Percentiles rank a stretch among this genome's conserved stretches.
Conservation (phyloP, 192 early-diverging fungal genomes). For the Mortierella claussenii region DNA sequence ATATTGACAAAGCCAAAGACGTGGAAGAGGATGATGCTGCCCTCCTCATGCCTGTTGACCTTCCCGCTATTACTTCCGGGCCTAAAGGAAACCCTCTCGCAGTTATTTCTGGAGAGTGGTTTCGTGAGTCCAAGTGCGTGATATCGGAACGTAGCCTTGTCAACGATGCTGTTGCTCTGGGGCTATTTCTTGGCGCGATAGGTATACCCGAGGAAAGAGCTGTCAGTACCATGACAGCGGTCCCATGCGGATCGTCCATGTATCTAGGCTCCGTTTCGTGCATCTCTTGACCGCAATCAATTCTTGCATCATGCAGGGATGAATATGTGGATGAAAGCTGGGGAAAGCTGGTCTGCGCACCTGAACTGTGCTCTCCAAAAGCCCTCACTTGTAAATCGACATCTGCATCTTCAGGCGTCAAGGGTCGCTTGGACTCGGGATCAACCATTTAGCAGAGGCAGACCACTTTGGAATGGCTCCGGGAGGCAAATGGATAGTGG, state of each 20-base stretch:
- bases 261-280: not conserved
- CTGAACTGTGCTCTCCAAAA: not conserved
- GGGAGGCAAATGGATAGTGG: not conserved
- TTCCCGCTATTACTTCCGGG: too few relatives aligned
- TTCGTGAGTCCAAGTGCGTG: too few relatives aligned
- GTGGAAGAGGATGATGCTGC: not conserved
- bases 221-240: constrained; percentile 41
- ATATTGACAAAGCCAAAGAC: not conserved
- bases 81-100: too few relatives aligned
- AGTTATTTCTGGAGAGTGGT: too few relatives aligned
- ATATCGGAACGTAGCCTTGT: too few relatives aligned
- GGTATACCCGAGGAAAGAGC: constrained; percentile 24
- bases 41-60: too few relatives aligned
- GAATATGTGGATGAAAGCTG: not conserved
- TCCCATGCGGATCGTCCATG: constrained; percentile 24
- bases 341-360: not conserved
- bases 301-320: not conserved
- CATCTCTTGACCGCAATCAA: too few relatives aligned
- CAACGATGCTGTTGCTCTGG: not conserved
- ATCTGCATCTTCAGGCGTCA: constrained; percentile 18
- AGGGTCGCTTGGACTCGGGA: constrained; percentile 7
- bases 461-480: not conserved
- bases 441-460: constrained; percentile 41
- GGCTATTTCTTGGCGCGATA: not conserved
- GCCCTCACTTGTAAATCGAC: not conserved